Evolutionary conservation across 2,329 filamentous ascomycete genomes (phyloP).

Genomic region (Paradendryphiella salina): DNA sequence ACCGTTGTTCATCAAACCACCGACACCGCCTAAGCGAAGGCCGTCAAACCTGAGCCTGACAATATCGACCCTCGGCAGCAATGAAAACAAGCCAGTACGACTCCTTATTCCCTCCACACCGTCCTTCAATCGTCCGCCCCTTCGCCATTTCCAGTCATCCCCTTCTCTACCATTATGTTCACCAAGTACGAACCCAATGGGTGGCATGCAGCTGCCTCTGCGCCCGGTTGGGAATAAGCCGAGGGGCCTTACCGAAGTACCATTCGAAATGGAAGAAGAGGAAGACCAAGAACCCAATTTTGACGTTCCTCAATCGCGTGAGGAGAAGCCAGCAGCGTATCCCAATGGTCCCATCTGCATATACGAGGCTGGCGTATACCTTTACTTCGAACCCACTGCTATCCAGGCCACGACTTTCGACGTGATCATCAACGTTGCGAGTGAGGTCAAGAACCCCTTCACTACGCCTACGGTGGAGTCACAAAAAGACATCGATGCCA

Average conservation of each 20-base stretch:
- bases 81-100: constrained; percentile 60
- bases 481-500: constrained; percentile 43
- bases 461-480: constrained; percentile 35
- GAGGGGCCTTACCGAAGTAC: constrained; percentile 58
- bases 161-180: constrained; percentile 62
- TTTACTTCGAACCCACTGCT: constrained; percentile 78
- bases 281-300: constrained; percentile 60
- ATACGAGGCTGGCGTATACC: constrained; percentile 74
- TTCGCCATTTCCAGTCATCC: constrained; percentile 66
- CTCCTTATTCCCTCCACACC: constrained; percentile 63
- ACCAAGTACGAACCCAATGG: constrained; percentile 53
- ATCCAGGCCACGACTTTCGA: constrained; percentile 78
- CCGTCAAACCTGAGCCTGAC: constrained; percentile 77
- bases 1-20: constrained; percentile 78
- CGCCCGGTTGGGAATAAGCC: constrained; percentile 39
- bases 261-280: constrained; percentile 74
- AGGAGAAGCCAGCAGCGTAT: constrained; percentile 77
- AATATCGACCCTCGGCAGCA: constrained; percentile 65
- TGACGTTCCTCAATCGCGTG: constrained; percentile 61
- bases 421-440: constrained; percentile 81
- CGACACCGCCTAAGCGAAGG: constrained; percentile 68
- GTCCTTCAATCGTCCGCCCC: constrained; percentile 52
- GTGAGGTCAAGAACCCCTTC: constrained; percentile 80
- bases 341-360: constrained; percentile 81
- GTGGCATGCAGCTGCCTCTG: constrained; percentile 57